Conservation (phyloP, 768 basidiomycete genomes). For the Boletus reticulatus region DNA sequence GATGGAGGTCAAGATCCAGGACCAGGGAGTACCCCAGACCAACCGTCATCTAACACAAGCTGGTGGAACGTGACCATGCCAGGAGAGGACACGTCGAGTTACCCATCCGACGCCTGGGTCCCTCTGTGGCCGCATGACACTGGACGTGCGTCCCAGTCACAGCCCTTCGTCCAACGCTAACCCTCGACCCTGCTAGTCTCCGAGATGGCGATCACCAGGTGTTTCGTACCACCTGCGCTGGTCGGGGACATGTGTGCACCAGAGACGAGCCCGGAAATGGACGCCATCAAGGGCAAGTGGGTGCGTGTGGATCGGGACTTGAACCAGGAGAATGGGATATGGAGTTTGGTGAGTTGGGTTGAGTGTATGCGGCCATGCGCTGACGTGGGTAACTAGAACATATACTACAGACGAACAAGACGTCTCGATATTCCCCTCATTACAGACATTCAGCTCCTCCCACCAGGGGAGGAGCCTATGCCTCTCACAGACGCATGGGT, state of each 20-base stretch:
- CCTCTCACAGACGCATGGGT: slow-evolving; percentile 55
- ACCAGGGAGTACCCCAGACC: background rate
- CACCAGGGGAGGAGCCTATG: slow-evolving; percentile 50
- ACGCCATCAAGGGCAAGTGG: slow-evolving; percentile 84
- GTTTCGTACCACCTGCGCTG: slow-evolving; percentile 60
- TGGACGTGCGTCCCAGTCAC: slow-evolving; percentile 18
- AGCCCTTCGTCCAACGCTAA: background rate
- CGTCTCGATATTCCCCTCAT: slow-evolving; percentile 80
- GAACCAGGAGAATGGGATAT: slow-evolving; percentile 60
- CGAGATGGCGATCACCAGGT: slow-evolving; percentile 71
- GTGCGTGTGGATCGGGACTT: slow-evolving; percentile 83
- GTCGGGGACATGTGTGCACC: slow-evolving; percentile 66
- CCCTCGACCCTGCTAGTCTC: slow-evolving; percentile 51
- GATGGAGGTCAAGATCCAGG: background rate
- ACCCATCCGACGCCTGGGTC: slow-evolving; percentile 61
- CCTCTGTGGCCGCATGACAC: slow-evolving; percentile 31
- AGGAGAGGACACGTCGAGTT: slow-evolving; percentile 55
- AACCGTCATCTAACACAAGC: slow-evolving; percentile 7
- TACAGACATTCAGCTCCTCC: slow-evolving; percentile 66
- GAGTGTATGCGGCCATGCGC: background rate
- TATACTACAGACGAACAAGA: slow-evolving; percentile 86
- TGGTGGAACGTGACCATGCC: slow-evolving; percentile 19
- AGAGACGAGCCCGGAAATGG: slow-evolving; percentile 62
- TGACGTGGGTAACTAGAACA: slow-evolving; percentile 36
- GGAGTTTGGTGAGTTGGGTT: slow-evolving; percentile 47